A percentile compares a stretch with the other conserved stretches of the same genome.
Evolutionary conservation across 2,329 filamentous ascomycete species (phyloP).

Genomic region (Hysterium pulicare): DNA sequence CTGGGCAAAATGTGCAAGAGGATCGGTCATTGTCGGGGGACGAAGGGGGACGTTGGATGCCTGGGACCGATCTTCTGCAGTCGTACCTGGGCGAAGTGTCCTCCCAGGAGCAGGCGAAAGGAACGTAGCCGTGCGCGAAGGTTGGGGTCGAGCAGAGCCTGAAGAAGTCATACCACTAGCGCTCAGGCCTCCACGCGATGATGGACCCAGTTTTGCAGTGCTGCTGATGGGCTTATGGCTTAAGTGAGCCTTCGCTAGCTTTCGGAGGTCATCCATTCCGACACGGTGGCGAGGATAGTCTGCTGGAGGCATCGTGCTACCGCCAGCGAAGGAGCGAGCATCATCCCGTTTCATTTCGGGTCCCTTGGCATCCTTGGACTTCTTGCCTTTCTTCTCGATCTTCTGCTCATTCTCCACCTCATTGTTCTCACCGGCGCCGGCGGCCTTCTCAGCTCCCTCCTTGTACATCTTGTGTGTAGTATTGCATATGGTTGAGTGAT

Average conservation of each 20-base stretch:
- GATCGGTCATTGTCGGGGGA: too few species aligned
- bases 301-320: slow-evolving; percentile 66
- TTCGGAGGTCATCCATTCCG: slow-evolving; percentile 85
- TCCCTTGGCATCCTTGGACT: slow-evolving; percentile 91
- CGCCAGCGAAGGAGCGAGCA: slow-evolving; percentile 74
- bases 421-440: too few species aligned
- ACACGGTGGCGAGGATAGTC: slow-evolving; percentile 76
- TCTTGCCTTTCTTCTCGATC: slow-evolving; percentile 69
- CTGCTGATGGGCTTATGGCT: slow-evolving; percentile 59
- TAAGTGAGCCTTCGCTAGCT: slow-evolving; percentile 62
- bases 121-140: slow-evolving; percentile 89
- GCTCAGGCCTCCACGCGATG: slow-evolving; percentile 71
- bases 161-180: slow-evolving; percentile 70
- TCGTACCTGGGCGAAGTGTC: too few species aligned
- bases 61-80: too few species aligned
- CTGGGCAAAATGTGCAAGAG: too few species aligned
- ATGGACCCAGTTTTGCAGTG: slow-evolving; percentile 66
- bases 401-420: too few species aligned
- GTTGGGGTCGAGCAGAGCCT: slow-evolving; percentile 80
- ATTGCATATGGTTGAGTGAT: too few species aligned
- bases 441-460: too few species aligned
- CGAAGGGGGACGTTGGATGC: too few species aligned
- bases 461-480: too few species aligned
- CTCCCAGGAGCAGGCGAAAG: too few species aligned
- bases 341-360: slow-evolving; percentile 92